These are phyloP conservation scores for Alternaria tenuissima DNA, from an alignment of 2,329 filamentous ascomycete genomes.

Conservation along the genomic window DNA sequence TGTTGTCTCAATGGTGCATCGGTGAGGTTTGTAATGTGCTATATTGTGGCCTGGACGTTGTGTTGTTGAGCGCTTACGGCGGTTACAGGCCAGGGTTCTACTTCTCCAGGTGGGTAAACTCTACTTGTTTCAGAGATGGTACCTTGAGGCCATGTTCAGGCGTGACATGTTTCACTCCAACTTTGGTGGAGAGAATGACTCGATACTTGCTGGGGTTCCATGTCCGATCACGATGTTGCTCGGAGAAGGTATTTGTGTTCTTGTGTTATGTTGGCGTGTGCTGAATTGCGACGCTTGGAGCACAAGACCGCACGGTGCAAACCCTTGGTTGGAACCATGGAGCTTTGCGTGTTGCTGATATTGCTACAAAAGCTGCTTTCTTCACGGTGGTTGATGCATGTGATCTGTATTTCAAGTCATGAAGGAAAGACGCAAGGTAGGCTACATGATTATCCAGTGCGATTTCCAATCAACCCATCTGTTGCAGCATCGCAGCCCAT, in stretches of 20 bases:
- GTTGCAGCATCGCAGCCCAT: neutral
- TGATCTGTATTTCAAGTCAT: neutral
- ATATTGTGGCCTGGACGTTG: neutral
- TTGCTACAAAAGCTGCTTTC: neutral
- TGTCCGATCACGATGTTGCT: neutral
- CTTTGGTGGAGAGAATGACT: neutral
- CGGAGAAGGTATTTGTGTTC: neutral
- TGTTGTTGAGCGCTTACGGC: slow-evolving; percentile 1
- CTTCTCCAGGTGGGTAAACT: neutral
- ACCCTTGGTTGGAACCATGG: neutral
- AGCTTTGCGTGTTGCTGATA: neutral
- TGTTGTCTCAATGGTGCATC: neutral
- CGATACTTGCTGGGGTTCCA: neutral
- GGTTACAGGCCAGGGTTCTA: neutral
- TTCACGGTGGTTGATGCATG: neutral
- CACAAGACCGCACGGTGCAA: neutral
- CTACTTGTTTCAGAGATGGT: neutral
- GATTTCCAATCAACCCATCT: no score
- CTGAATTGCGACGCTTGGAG: neutral
- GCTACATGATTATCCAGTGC: neutral
- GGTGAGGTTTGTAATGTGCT: neutral
- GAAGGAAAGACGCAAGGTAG: neutral
- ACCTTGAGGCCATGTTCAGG: slow-evolving; percentile 1
- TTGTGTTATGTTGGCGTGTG: neutral
- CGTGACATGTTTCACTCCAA: slow-evolving; percentile 3